Evolutionary conservation across 805 yeast species (phyloP).

Genomic region (Komagataella pseudopastoris): DNA sequence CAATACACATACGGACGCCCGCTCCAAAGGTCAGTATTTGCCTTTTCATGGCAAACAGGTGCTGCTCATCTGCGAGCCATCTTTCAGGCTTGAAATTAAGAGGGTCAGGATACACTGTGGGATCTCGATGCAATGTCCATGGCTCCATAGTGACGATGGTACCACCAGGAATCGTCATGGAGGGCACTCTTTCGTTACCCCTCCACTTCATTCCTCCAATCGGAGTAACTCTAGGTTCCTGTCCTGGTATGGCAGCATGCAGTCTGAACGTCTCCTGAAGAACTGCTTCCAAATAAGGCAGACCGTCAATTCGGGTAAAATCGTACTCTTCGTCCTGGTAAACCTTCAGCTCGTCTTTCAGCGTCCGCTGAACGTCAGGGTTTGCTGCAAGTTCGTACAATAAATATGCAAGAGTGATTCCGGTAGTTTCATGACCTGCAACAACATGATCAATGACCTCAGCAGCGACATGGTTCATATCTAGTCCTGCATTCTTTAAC

Average conservation of each 20-base stretch:
- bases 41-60: slow-evolving; percentile 32
- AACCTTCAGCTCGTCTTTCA: slow-evolving; percentile 30
- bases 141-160: slow-evolving; percentile 54
- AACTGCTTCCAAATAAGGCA: slow-evolving; percentile 49
- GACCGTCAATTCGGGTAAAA: slow-evolving; percentile 30
- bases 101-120: slow-evolving; percentile 35
- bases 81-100: slow-evolving; percentile 43
- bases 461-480: slow-evolving; percentile 20
- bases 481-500: slow-evolving; percentile 8
- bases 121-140: slow-evolving; percentile 45
- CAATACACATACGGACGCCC: slow-evolving; percentile 65
- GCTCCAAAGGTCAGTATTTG: slow-evolving; percentile 60
- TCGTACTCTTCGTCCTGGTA: slow-evolving; percentile 15
- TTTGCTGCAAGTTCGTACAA: slow-evolving; percentile 45
- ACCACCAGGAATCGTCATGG: slow-evolving; percentile 30
- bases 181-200: slow-evolving; percentile 12
- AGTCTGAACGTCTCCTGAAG: slow-evolving; percentile 46
- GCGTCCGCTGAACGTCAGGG: slow-evolving; percentile 26
- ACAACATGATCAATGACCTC: slow-evolving; percentile 53
- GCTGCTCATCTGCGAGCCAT: slow-evolving; percentile 34
- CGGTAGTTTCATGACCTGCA: slow-evolving; percentile 72
- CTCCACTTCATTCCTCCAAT: slow-evolving; percentile 13
- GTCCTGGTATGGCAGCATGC: slow-evolving; percentile 64
- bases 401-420: slow-evolving; percentile 45
- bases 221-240: slow-evolving; percentile 48